These are phyloP conservation scores for Erythrophleum ivorense DNA, from an alignment of 331 rosid genomes.

Conservation along the genomic window DNA sequence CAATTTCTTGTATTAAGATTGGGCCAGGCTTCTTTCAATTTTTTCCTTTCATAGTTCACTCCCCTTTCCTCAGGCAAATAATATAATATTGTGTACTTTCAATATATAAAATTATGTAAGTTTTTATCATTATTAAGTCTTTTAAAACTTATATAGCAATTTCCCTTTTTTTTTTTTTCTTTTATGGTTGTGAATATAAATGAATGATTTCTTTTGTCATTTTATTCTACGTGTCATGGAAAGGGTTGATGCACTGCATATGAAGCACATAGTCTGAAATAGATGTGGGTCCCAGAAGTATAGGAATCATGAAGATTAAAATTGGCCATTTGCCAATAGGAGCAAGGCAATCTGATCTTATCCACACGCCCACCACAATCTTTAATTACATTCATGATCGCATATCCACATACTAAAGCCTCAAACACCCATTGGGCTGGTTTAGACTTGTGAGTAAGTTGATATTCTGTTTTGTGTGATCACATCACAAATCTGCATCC, in stretches of 20 bases:
- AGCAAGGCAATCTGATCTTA: slow-evolving; percentile 85
- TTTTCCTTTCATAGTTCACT: too few relatives aligned
- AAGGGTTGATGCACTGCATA: background rate
- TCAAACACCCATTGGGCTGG: background rate
- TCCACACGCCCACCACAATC: slow-evolving; percentile 87
- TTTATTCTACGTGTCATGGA: background rate
- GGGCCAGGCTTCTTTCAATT: background rate
- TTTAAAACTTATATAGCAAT: background rate
- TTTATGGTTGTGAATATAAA: background rate
- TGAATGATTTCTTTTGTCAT: background rate
- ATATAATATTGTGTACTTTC: too few relatives aligned
- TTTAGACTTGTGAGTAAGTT: background rate
- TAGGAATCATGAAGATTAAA: slow-evolving; percentile 12
- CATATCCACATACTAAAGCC: slow-evolving; percentile 20
- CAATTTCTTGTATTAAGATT: background rate
- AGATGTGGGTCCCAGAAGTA: slow-evolving; percentile 32
- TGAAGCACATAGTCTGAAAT: background rate
- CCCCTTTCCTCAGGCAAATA: too few relatives aligned
- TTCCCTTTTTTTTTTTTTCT: background rate
- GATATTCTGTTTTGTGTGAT: background rate
- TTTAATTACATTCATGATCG: slow-evolving; percentile 46
- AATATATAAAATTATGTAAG: too few relatives aligned
- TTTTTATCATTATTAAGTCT: too few relatives aligned
- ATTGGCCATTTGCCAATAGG: slow-evolving; percentile 63
- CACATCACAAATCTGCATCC: slow-evolving; percentile 3